Conservation (phyloP, 495 filamentous ascomycete species). For the Penicillium egyptiacum region DNA sequence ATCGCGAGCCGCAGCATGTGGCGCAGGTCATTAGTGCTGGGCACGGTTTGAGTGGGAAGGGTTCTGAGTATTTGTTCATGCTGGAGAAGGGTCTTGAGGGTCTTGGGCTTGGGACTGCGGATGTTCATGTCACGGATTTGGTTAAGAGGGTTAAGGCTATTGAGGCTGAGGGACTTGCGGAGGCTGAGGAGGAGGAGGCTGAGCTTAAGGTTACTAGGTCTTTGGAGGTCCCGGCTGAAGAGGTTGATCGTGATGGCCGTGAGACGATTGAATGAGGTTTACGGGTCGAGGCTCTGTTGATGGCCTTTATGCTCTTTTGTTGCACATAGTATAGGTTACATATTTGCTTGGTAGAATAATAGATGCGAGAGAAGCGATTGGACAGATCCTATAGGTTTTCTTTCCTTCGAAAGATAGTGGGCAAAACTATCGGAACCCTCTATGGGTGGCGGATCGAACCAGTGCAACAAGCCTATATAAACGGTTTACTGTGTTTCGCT, state of each 20-base stretch:
- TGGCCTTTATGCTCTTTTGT: not conserved
- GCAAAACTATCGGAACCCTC: not conserved
- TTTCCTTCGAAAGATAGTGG: not conserved
- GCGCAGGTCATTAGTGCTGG: slow-evolving; percentile 80
- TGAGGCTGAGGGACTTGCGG: slow-evolving; percentile 31
- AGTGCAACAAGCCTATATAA: not conserved
- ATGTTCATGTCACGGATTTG: slow-evolving; percentile 72
- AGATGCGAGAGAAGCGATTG: not conserved
- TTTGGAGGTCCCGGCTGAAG: slow-evolving; percentile 26
- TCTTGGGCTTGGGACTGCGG: slow-evolving; percentile 74
- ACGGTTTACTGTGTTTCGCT: not conserved
- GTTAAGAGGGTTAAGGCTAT: slow-evolving; percentile 47
- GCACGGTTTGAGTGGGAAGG: slow-evolving; percentile 82
- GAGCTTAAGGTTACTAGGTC: slow-evolving; percentile 38
- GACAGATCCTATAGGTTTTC: not conserved
- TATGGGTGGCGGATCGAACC: not conserved
- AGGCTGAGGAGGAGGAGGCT: slow-evolving; percentile 38
- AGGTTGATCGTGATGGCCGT: slow-evolving; percentile 24
- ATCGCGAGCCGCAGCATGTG: slow-evolving; percentile 75
- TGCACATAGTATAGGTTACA: not conserved
- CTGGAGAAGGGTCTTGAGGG: slow-evolving; percentile 75
- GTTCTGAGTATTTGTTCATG: slow-evolving; percentile 84
- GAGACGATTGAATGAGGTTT: slow-evolving; percentile 22
- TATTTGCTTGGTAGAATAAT: not conserved
- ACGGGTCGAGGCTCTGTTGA: not conserved